Evolutionary conservation across 2,329 filamentous ascomycete genomes (phyloP).

Genomic region (Fusarium brachygibbosum): DNA sequence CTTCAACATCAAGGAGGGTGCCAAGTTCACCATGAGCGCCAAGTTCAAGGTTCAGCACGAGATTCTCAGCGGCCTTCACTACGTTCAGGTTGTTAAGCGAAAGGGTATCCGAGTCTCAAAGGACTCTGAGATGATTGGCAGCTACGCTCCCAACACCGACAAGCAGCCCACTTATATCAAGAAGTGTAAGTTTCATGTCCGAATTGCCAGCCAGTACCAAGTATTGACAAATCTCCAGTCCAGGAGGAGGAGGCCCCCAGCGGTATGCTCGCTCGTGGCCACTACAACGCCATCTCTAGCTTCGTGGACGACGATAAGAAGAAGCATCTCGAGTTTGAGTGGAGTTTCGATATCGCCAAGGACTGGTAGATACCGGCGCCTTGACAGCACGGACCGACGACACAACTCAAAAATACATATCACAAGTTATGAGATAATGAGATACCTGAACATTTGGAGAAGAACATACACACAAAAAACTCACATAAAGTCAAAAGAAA

Average conservation of each 20-base stretch:
- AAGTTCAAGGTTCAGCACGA: conserved; percentile 97
- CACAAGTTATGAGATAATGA: conserved; percentile 50
- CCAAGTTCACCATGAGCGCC: conserved; percentile 93
- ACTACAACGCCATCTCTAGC: conserved; percentile 89
- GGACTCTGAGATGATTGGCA: conserved; percentile 98
- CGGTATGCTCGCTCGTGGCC: conserved; percentile 89
- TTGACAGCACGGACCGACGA: conserved; percentile 20
- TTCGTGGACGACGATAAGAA: conserved; percentile 97
- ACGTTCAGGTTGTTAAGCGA: conserved; percentile 92
- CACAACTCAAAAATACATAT: conserved; percentile 38
- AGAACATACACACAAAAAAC: conserved; percentile 34
- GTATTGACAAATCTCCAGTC: conserved; percentile 66
- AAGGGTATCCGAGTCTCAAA: conserved; percentile 90
- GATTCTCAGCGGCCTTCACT: conserved; percentile 94
- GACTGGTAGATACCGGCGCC: conserved; percentile 76
- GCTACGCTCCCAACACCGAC: conserved; percentile 92
- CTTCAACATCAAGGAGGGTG: conserved; percentile 97
- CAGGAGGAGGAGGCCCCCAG: conserved; percentile 91
- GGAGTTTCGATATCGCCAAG: conserved; percentile 97
- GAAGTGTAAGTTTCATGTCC: conserved; percentile 76
- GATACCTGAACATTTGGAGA: conserved; percentile 47
- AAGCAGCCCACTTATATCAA: conserved; percentile 89
- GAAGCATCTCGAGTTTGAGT: conserved; percentile 91
- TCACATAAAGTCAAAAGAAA: conserved; percentile 31
- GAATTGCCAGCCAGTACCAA: not conserved